These are phyloP conservation scores for Jatropha podagrica DNA, from an alignment of 441 rosid genomes.

Conservation along the genomic window DNA sequence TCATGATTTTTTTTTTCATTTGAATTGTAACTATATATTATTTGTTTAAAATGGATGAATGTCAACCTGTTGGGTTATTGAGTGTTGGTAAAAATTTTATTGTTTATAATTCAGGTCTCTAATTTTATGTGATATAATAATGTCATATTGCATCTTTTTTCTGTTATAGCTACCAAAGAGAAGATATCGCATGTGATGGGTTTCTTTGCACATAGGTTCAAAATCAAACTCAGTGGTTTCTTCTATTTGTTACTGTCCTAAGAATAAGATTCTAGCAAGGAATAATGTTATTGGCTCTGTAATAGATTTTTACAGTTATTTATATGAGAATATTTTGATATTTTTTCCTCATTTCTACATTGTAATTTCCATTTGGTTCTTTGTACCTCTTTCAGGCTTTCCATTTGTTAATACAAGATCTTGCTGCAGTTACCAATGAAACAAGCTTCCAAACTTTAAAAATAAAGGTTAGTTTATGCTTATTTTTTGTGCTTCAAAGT, in stretches of 20 bases:
- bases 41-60: not conserved
- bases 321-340: not conserved
- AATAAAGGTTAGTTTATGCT: constrained; percentile 46
- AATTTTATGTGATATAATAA: not conserved
- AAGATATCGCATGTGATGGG: not conserved
- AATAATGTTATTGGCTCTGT: not conserved
- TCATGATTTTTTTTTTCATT: not conserved
- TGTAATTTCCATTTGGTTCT: constrained; percentile 1
- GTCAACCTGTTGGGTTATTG: not conserved
- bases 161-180: not conserved
- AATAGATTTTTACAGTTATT: not conserved
- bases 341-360: not conserved
- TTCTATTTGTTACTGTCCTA: not conserved
- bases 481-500: constrained; percentile 12
- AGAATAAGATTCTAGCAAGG: not conserved
- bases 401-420: constrained; percentile 53
- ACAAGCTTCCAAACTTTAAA: constrained; percentile 32
- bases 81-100: not conserved
- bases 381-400: constrained; percentile 50
- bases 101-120: not conserved
- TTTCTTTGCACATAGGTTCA: not conserved
- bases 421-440: constrained; percentile 38
- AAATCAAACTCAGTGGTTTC: not conserved
- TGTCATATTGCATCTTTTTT: not conserved
- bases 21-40: not conserved